Conservation (phyloP, 2,329 filamentous ascomycete species). For the Meredithiella fracta region DNA sequence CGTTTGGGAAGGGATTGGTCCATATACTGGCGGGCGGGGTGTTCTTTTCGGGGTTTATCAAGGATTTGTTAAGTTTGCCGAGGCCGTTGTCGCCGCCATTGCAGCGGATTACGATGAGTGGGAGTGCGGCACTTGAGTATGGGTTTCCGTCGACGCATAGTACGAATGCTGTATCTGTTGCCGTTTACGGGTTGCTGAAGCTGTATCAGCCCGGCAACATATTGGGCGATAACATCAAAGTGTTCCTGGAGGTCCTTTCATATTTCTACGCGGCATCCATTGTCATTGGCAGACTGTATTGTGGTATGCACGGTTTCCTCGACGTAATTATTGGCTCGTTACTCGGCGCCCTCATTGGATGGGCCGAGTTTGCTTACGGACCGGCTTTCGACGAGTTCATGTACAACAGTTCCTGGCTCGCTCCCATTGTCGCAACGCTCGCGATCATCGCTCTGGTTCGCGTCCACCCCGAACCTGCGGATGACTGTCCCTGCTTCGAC, state of each 20-base stretch:
- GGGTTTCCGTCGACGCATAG: conserved; percentile 96
- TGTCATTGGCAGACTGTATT: conserved; percentile 80
- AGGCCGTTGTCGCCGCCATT: conserved; percentile 82
- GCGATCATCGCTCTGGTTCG: conserved; percentile 62
- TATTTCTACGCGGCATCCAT: conserved; percentile 85
- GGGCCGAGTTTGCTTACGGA: conserved; percentile 43
- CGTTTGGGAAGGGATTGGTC: conserved; percentile 64
- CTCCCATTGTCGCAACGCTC: conserved; percentile 46
- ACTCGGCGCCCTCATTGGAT: conserved; percentile 51
- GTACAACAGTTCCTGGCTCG: conserved; percentile 44
- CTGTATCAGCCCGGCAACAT: conserved; percentile 50
- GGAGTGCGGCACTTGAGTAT: conserved; percentile 86
- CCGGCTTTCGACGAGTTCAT: conserved; percentile 55
- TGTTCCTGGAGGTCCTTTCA: conserved; percentile 48
- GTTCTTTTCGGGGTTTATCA: conserved; percentile 82
- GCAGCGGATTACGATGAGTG: conserved; percentile 92
- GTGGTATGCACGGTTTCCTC: conserved; percentile 95
- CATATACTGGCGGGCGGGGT: conserved; percentile 65
- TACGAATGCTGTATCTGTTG: conserved; percentile 89
- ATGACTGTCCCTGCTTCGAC: conserved; percentile 94
- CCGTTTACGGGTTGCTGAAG: conserved; percentile 62
- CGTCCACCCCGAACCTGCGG: conserved; percentile 86
- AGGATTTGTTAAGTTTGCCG: conserved; percentile 84
- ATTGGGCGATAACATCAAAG: conserved; percentile 39
- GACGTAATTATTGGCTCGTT: conserved; percentile 71